Percentiles rank a stretch among this genome's conserved stretches.
These are phyloP conservation scores for Solanum pimpinellifolium DNA, from an alignment of 257 asterid genomes.

Conservation along the genomic window DNA sequence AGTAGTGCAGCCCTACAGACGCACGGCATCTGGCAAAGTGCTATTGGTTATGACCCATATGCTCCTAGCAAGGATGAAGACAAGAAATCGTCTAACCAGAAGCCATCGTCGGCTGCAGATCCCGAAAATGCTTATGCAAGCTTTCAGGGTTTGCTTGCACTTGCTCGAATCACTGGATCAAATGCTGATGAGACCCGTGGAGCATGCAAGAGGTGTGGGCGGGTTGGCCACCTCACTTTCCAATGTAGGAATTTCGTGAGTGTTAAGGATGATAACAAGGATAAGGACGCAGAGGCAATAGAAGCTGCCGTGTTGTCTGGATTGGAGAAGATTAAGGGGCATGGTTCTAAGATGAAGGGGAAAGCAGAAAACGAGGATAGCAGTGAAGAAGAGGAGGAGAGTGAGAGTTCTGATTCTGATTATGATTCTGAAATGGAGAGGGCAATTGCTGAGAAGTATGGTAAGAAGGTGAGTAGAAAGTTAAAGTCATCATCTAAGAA, in stretches of 20 bases:
- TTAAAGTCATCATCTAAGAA: constrained; percentile 20
- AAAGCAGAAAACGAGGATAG: constrained; percentile 34
- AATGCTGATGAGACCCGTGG: constrained; percentile 89
- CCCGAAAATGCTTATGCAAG: constrained; percentile 78
- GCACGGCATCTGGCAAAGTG: constrained; percentile 99
- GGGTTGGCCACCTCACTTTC: constrained; percentile 88
- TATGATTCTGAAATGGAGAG: constrained; percentile 79
- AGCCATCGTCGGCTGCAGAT: constrained; percentile 34
- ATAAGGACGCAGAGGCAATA: constrained; percentile 36
- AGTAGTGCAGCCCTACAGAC: constrained; percentile 98
- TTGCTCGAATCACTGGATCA: constrained; percentile 82
- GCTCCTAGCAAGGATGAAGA: constrained; percentile 82
- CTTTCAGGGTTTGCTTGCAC: constrained; percentile 83
- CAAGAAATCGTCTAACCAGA: constrained; percentile 17
- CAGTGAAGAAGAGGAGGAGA: constrained; percentile 57
- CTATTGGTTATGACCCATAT: constrained; percentile 93
- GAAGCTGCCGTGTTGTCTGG: constrained; percentile 61
- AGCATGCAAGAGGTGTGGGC: constrained; percentile 80
- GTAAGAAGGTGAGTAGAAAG: constrained; percentile 25
- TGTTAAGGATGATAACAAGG: constrained; percentile 49
- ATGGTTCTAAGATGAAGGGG: constrained; percentile 6
- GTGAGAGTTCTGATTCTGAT: constrained; percentile 70
- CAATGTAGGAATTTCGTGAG: constrained; percentile 95
- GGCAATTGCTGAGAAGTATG: constrained; percentile 39
- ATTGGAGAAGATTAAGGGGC: constrained; percentile 52